Percentiles rank a stretch among this genome's conserved stretches.
phyloP scores from a whole-genome alignment of 306 rosid species.

The Quercus alba region DNA sequence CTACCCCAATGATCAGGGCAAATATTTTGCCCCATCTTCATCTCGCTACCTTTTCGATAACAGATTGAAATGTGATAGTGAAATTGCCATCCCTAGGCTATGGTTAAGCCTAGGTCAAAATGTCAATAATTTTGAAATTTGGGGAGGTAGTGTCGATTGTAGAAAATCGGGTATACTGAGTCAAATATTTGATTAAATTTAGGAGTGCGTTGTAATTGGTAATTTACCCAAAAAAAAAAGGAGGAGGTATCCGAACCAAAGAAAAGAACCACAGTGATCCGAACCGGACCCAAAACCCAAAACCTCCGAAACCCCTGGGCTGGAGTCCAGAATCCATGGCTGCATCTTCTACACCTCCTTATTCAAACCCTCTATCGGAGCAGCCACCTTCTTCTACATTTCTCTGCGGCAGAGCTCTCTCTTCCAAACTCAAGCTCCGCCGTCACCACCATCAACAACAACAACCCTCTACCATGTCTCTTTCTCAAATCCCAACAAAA shows the following conservation, averaged over 20 bases:
- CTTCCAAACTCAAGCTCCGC: background rate
- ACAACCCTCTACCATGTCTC: background rate
- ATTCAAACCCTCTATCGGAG: background rate
- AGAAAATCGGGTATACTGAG: no score
- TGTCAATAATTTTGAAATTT: no score
- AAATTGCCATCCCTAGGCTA: no score
- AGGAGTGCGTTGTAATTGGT: accelerated
- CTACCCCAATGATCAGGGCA: no score
- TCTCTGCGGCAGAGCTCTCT: background rate
- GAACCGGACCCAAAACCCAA: background rate
- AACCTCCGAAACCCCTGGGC: background rate
- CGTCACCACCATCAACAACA: background rate
- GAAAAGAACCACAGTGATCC: background rate
- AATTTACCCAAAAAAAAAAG: no score
- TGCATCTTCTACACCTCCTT: background rate
- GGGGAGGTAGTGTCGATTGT: no score
- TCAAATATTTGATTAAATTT: no score
- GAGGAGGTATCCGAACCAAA: background rate
- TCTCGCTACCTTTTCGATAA: accelerated
- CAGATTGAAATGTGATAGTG: no score
- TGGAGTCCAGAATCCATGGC: conserved; percentile 5
- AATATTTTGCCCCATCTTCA: no score
- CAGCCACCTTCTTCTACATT: no score
- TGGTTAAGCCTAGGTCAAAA: no score
- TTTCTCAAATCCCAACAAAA: background rate